phyloP scores from a whole-genome alignment of 2,329 filamentous ascomycete species.

The Colletotrichum australisinense region DNA sequence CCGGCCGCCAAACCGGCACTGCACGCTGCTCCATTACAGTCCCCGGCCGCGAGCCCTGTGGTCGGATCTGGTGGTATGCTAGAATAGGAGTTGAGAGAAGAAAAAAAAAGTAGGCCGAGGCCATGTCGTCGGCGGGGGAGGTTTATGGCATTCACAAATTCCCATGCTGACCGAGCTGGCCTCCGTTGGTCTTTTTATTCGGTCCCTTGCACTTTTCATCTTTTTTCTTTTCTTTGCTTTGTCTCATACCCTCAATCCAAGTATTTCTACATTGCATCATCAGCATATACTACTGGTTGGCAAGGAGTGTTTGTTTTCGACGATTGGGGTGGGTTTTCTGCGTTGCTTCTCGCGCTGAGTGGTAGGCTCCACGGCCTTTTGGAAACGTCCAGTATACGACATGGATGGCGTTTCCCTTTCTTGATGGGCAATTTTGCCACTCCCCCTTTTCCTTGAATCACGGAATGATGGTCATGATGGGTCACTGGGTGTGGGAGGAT shows the following conservation, averaged over 20 bases:
- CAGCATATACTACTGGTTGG: slow-evolving; percentile 26
- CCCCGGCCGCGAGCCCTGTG: slow-evolving; percentile 56
- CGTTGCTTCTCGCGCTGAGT: neutral
- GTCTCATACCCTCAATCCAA: slow-evolving; percentile 35
- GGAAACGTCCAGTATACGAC: slow-evolving; percentile 20
- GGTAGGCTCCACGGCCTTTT: neutral
- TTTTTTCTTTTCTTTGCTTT: slow-evolving; percentile 21
- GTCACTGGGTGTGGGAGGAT: neutral
- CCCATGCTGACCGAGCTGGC: slow-evolving; percentile 32
- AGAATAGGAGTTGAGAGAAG: slow-evolving; percentile 2
- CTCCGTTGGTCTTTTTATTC: slow-evolving; percentile 28
- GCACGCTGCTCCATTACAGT: slow-evolving; percentile 89
- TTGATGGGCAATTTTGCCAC: slow-evolving; percentile 3
- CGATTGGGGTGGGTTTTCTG: neutral
- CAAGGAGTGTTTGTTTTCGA: slow-evolving; percentile 11
- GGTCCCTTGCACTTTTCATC: slow-evolving; percentile 2
- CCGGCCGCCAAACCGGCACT: slow-evolving; percentile 79
- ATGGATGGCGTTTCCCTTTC: slow-evolving; percentile 1
- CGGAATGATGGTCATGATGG: neutral
- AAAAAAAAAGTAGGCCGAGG: neutral
- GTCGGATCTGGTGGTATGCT: neutral
- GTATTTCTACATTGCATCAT: slow-evolving; percentile 34
- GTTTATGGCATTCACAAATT: slow-evolving; percentile 16
- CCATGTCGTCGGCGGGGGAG: slow-evolving; percentile 33
- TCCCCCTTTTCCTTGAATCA: neutral